phyloP scores from a whole-genome alignment of 2,329 filamentous ascomycete species.

The Epichloe glyceriae region DNA sequence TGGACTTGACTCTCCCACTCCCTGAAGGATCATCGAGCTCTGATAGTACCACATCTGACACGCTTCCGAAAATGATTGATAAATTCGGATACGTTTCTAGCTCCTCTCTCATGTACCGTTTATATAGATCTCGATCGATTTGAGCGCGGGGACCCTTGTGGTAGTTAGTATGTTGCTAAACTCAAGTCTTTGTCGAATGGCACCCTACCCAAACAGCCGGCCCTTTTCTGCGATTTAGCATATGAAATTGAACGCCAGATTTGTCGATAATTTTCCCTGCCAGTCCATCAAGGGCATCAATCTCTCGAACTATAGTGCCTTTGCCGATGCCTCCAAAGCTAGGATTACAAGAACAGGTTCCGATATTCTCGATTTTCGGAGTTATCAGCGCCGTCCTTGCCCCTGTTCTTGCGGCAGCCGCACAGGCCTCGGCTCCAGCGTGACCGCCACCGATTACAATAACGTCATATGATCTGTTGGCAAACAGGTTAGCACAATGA shows the following conservation, averaged over 20 bases:
- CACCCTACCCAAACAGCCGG: slow-evolving; percentile 70
- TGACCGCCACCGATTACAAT: slow-evolving; percentile 93
- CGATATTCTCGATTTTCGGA: slow-evolving; percentile 75
- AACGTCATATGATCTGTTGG: slow-evolving; percentile 64
- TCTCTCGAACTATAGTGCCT: slow-evolving; percentile 87
- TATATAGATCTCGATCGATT: slow-evolving; percentile 84
- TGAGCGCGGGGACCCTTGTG: slow-evolving; percentile 71
- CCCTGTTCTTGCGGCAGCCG: slow-evolving; percentile 78
- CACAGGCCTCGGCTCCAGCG: slow-evolving; percentile 85
- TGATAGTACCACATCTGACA: slow-evolving; percentile 71
- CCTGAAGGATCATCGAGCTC: slow-evolving; percentile 28
- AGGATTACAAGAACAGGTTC: slow-evolving; percentile 92
- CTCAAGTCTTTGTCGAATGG: background rate
- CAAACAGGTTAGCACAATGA: background rate
- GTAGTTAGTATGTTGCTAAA: background rate
- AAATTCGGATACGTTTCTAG: slow-evolving; percentile 66
- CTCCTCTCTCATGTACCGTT: slow-evolving; percentile 82
- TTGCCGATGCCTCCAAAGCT: slow-evolving; percentile 98
- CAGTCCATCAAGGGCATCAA: slow-evolving; percentile 87
- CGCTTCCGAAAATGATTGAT: slow-evolving; percentile 70
- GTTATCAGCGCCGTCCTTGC: slow-evolving; percentile 85
- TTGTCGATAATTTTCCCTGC: slow-evolving; percentile 84
- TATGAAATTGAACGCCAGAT: slow-evolving; percentile 84
- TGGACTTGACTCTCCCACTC: slow-evolving; percentile 48
- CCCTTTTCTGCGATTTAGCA: slow-evolving; percentile 80